Evolutionary conservation across 1,139 yeast genomes (phyloP).

Genomic region (Taiozyma sp.): DNA sequence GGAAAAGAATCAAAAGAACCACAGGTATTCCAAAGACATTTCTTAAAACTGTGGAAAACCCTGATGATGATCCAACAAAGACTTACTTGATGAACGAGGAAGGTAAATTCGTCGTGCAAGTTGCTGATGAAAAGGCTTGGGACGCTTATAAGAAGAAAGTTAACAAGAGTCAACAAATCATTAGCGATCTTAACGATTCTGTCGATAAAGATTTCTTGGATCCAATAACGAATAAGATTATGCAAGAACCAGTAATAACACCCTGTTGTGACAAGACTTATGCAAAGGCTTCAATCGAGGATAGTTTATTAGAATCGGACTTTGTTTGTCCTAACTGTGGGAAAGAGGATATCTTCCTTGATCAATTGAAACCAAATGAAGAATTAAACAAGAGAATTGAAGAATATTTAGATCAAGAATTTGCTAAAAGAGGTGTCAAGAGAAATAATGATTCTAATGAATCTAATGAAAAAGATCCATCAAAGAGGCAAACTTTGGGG

Average conservation of each 20-base stretch:
- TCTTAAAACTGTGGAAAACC: constrained; percentile 70
- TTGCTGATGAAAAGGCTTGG: constrained; percentile 95
- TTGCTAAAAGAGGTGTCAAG: constrained; percentile 22
- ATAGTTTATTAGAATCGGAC: constrained; percentile 71
- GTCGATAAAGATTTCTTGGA: constrained; percentile 59
- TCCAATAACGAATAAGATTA: constrained; percentile 54
- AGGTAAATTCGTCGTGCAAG: constrained; percentile 91
- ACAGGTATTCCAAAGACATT: constrained; percentile 97
- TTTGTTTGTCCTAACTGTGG: constrained; percentile 90
- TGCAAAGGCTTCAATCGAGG: constrained; percentile 65
- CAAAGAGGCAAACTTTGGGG: constrained; percentile 15
- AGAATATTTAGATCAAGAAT: constrained; percentile 39
- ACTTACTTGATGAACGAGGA: constrained; percentile 89
- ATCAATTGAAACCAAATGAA: constrained; percentile 58
- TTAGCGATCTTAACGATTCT: constrained; percentile 32
- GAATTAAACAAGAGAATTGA: constrained; percentile 52
- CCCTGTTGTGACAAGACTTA: constrained; percentile 71
- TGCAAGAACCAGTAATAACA: constrained; percentile 75
- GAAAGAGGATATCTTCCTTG: constrained; percentile 69
- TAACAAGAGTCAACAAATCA: constrained; percentile 42
- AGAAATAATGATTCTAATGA: constrained; percentile 13
- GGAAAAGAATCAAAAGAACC: constrained; percentile 83
- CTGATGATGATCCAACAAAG: constrained; percentile 61
- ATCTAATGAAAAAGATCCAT: constrained; percentile 1
- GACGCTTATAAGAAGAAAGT: constrained; percentile 72